A percentile compares a stretch with the other conserved stretches of the same genome.
Conservation (phyloP, 2,329 filamentous ascomycete species). For the Geosmithia flava region DNA sequence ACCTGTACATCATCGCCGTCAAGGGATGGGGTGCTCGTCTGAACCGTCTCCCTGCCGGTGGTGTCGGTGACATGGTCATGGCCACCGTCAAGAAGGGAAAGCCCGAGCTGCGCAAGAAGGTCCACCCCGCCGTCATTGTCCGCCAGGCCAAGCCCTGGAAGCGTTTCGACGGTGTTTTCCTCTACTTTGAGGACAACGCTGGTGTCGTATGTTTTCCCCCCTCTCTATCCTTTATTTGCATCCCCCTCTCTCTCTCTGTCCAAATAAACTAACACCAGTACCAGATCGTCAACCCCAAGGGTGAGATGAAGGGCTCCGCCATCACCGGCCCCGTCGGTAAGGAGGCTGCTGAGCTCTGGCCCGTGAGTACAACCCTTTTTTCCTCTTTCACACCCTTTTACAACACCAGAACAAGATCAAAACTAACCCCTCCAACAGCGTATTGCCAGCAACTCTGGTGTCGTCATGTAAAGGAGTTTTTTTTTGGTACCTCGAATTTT, state of each 20-base stretch:
- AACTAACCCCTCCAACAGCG: conserved; percentile 45
- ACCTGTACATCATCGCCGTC: conserved; percentile 99
- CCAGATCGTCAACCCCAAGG: conserved; percentile 99
- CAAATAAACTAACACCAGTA: not conserved
- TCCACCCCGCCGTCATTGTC: conserved; percentile 99
- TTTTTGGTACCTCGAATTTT: conserved; percentile 11
- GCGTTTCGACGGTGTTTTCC: conserved; percentile 94
- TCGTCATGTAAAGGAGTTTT: conserved; percentile 92
- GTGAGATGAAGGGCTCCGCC: conserved; percentile 99
- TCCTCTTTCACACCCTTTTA: not conserved
- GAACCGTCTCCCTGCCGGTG: conserved; percentile 92
- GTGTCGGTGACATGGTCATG: conserved; percentile 99
- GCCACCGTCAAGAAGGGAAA: conserved; percentile 99
- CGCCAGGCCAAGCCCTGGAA: conserved; percentile 99
- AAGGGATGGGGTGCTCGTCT: conserved; percentile 96
- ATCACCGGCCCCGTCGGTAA: conserved; percentile 99
- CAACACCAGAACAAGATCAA: not conserved
- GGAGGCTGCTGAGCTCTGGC: conserved; percentile 99
- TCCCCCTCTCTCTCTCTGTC: not conserved
- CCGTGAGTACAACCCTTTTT: conserved; percentile 46
- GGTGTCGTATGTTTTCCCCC: conserved; percentile 65
- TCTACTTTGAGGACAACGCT: conserved; percentile 99
- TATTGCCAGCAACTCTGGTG: conserved; percentile 99
- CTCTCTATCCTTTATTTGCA: not conserved
- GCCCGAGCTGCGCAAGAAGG: conserved; percentile 99